Evolutionary conservation across 108 stramenopile species (phyloP).

Genomic region (Nitzschia sp.): DNA sequence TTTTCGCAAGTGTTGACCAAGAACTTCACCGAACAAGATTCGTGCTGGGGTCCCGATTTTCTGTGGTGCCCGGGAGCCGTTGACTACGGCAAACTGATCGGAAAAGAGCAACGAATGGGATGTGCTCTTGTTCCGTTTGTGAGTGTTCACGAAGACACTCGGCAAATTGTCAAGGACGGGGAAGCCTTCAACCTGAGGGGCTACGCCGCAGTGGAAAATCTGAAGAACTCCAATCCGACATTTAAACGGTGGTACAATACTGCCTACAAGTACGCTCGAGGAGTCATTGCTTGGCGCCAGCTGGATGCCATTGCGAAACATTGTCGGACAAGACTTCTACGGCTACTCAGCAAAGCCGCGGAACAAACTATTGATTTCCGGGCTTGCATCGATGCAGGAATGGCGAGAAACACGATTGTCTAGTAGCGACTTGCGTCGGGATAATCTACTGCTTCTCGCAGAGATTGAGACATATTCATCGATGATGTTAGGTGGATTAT

Average conservation of each 20-base stretch:
- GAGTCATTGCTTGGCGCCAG: conserved; percentile 14
- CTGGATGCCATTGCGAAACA: conserved; percentile 13
- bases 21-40: conserved; percentile 15
- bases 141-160: conserved; percentile 20
- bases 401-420: background rate
- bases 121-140: conserved; percentile 16
- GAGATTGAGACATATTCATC: no score
- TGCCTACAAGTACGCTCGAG: conserved; percentile 7
- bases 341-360: background rate
- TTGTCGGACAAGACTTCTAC: background rate
- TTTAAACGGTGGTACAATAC: conserved; percentile 9
- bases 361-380: background rate
- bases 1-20: conserved; percentile 19
- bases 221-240: background rate
- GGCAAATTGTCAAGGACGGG: conserved; percentile 13
- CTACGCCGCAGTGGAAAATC: conserved; percentile 2
- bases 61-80: conserved; percentile 22
- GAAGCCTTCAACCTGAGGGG: conserved; percentile 15
- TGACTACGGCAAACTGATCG: background rate
- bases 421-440: no score
- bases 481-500: no score
- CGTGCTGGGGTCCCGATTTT: conserved; percentile 24
- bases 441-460: no score
- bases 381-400: background rate
- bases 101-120: background rate